Evolutionary conservation across 371 early-diverging fungal genomes (phyloP), one percentile per base, ranked within the genome.

Genomic region (Syncephalastrum contaminatum): DNA sequence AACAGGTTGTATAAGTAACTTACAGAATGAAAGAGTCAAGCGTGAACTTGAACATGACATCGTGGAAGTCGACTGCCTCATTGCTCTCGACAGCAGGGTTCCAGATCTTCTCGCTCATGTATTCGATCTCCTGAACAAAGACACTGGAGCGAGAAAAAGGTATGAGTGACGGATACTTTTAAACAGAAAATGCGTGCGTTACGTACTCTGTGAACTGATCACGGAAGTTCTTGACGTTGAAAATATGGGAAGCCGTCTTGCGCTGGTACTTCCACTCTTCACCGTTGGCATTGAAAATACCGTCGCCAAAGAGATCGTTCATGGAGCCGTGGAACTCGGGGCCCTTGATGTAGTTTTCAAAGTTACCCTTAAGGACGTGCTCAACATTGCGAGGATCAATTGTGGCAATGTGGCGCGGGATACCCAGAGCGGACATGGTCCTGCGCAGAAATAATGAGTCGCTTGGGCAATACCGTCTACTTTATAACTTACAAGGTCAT

Each of bases 281-380:
- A 8, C 90, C 89, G 60, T 88, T 87, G 2, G 77, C 72, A 62
- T 80, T 81, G 63, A 91, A 90, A 56, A 91, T 91, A 45, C 90
- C 91, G 54, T 88, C 65, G 3, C 90, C 90, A 14, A 90, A 69
- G 4, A 88, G 50, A 15, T 84, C 80, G 4, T 53, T 25, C 43
- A 73, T 21, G 5, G 63, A 48, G 24, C 48, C 54, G 14, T 74
- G 61, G 30, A 79, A 60, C 39, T 66, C 59, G 5, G 75, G 67
- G 1, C 81, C 83, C 60, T 86, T 87, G 24, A 69, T 58, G 27
- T 84, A 87, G 58, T 82, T 81, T 41, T 82, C 75, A 67, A 86
- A 86, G 53, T 86, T 69, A 64, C 69, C 60, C 47, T 70, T 70
- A 45, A 70, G 49, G 30, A 77, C 30, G 51, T 77, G 53, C 20